Evolutionary conservation across 2,329 filamentous ascomycete genomes (phyloP), one percentile per base, ranked within the genome.

Genomic region (Thelonectria rubi): DNA sequence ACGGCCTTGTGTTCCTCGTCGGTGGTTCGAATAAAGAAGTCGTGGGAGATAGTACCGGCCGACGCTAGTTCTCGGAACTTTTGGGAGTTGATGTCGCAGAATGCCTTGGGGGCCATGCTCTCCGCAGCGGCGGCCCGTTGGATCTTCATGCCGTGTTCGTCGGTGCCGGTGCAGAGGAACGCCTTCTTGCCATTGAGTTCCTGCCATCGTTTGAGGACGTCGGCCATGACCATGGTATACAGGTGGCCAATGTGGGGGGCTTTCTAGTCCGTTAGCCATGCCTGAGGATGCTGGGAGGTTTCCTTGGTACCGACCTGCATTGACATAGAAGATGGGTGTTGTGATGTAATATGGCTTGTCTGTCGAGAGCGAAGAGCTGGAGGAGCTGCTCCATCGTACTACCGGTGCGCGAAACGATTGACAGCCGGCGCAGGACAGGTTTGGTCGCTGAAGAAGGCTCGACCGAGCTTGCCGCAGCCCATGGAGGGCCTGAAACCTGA

Each of bases 301-400:
- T 24, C n/a, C 24, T 3, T 2, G 10, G 32, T 45, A 59, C 65
- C 69, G 80, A 94, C 92, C 88, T 57, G 94, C 92, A 85, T 99
- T 99, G 80, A 99, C 95, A 78, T 99, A 99, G 82, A 98, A 99
- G 60, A 99, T 99, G 2, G 95, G 95, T 9, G 93, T 96, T 5
- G 95, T 98, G 72, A 97, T 84, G 82, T 98, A 99, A 81, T 90
- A 97, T 9, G 94, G 93, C 80, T 98, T 98, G 63, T 73, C 68
- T 21, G 58, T 39, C 37, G 54, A 43, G 51, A 52, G 20, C 45
- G 60, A 56, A 3, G 71, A 70, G 69, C 66, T 73, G 47, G 68
- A 62, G 14, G 74, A 74, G 71, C 75, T 76, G 59, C 63, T 75
- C 72, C 74, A 77, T 61, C 74, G 74, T 18, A 62, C 65, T 54